Percentiles rank a stretch among this genome's conserved stretches.
These are phyloP conservation scores for Gossypium schwendimanii DNA, from an alignment of 441 rosid genomes.

Conservation along the genomic window DNA sequence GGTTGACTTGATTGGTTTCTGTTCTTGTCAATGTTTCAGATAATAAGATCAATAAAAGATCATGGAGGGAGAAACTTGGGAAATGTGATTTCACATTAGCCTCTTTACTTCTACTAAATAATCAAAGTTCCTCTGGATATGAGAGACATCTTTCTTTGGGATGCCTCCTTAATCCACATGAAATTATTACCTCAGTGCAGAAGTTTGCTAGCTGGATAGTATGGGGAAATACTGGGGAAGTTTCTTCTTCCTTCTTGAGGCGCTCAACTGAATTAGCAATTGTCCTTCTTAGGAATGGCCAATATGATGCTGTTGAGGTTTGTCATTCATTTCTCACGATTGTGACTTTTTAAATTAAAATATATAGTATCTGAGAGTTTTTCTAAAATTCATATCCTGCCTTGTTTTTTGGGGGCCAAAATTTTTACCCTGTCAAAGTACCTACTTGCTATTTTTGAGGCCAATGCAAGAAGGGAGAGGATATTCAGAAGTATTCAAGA, in stretches of 20 bases:
- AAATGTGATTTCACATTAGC: slow-evolving; percentile 83
- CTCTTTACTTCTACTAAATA: slow-evolving; percentile 47
- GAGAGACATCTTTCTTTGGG: slow-evolving; percentile 23
- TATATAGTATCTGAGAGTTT: slow-evolving; percentile 1
- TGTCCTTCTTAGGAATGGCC: slow-evolving; percentile 74
- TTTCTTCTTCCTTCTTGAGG: slow-evolving; percentile 56
- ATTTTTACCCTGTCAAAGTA: slow-evolving; percentile 31
- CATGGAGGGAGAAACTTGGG: slow-evolving; percentile 77
- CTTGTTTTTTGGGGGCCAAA: neutral
- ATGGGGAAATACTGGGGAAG: slow-evolving; percentile 65
- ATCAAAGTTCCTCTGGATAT: slow-evolving; percentile 32
- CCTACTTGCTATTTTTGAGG: slow-evolving; percentile 66
- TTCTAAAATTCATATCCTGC: slow-evolving; percentile 20
- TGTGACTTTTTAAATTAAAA: neutral
- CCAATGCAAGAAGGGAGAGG: slow-evolving; percentile 64
- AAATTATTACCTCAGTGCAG: slow-evolving; percentile 46
- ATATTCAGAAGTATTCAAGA: slow-evolving; percentile 70
- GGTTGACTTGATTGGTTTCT: slow-evolving; percentile 2
- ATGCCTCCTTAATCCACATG: slow-evolving; percentile 55
- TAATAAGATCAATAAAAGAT: slow-evolving; percentile 53
- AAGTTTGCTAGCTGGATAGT: slow-evolving; percentile 77
- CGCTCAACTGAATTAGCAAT: slow-evolving; percentile 73
- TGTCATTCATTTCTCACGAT: neutral
- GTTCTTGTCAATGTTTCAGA: slow-evolving; percentile 41
- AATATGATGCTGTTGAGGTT: slow-evolving; percentile 89